phyloP scores from a whole-genome alignment of 805 yeast species.

The Wickerhamiella sergipiensis region DNA sequence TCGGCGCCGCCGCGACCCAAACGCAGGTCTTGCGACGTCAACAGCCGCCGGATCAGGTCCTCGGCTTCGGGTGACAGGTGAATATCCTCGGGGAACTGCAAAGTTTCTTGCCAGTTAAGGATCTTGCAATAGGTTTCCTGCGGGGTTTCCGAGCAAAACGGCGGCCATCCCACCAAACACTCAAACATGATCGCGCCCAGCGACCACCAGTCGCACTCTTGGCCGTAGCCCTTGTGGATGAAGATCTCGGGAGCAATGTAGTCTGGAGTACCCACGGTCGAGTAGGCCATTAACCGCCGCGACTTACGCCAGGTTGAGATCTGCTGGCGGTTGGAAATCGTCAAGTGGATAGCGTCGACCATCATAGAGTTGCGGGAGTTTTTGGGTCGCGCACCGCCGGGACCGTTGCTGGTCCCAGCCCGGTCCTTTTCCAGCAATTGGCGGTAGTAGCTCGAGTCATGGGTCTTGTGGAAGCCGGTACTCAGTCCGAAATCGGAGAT shows the following conservation, averaged over 20 bases:
- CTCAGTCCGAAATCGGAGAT: constrained; percentile 66
- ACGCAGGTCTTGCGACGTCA: constrained; percentile 68
- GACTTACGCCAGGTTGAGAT: constrained; percentile 94
- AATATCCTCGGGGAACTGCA: constrained; percentile 81
- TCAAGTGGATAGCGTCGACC: constrained; percentile 89
- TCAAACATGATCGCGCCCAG: constrained; percentile 94
- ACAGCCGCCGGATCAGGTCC: constrained; percentile 62
- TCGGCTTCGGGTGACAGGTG: constrained; percentile 82
- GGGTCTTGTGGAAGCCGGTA: constrained; percentile 91
- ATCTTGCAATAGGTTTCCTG: constrained; percentile 88
- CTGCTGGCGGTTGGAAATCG: constrained; percentile 89
- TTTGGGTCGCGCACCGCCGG: constrained; percentile 15
- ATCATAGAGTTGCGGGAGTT: constrained; percentile 54
- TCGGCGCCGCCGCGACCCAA: constrained; percentile 88
- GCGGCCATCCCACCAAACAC: constrained; percentile 95
- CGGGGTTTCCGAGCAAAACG: constrained; percentile 88
- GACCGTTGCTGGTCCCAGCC: constrained; percentile 14
- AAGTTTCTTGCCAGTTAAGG: constrained; percentile 77
- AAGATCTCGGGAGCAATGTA: constrained; percentile 93
- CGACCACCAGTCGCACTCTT: constrained; percentile 98
- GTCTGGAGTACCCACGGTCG: constrained; percentile 94
- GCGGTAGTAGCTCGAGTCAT: constrained; percentile 75
- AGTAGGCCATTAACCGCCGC: constrained; percentile 84
- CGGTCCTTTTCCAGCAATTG: constrained; percentile 59
- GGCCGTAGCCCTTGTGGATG: constrained; percentile 86